Evolutionary conservation across 2,329 filamentous ascomycete species (phyloP), one percentile per base, ranked within the genome.

Genomic region (Atkinsonella hypoxylon): DNA sequence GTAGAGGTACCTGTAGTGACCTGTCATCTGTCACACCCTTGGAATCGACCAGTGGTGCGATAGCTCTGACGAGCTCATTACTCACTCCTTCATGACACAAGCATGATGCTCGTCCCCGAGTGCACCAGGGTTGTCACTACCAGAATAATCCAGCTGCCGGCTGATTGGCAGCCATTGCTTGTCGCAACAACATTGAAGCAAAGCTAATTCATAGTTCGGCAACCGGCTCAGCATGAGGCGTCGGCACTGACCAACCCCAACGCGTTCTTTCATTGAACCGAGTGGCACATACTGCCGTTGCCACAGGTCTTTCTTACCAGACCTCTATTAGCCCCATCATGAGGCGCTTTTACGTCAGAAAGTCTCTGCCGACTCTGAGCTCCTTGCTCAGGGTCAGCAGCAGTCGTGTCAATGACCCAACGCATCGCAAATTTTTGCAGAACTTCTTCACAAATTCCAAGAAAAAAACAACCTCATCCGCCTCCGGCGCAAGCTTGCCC

Each of bases 401-500:
- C 39, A 34, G 26, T 40, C 48, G 34, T 12, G 3, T 39, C 4
- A 18, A 12, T 9, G 17, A 11, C 1, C 20, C n/a, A 6, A 15
- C 7, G 12, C 49, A 38, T 38, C 20, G 7, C 7, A 1, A 36
- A 15, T 45, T 49, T 11, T 46, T n/a, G 22, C 52, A 44, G 18
- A 46, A 44, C 18, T 47, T 53, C 22, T 49, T 49, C 26, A 43
- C 49, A 18, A 30, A 30, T 31, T 43, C 52, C 43, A 49, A 46
- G 42, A 44, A 41, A 30, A 26, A 26, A 26, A 26, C 26, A 26
- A 26, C 26, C 26, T 17, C 38, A 8, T 9, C 32, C 30, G 17
- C 17, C 13, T 40, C 40, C 10, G 31, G 52, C 15, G 46, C 59
- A 15, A 58, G 55, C n/a, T n/a, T 65, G 38, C 61, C 66, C 10